phyloP scores from a whole-genome alignment of 2,329 filamentous ascomycete genomes.

The Leptodontidium sp. region DNA sequence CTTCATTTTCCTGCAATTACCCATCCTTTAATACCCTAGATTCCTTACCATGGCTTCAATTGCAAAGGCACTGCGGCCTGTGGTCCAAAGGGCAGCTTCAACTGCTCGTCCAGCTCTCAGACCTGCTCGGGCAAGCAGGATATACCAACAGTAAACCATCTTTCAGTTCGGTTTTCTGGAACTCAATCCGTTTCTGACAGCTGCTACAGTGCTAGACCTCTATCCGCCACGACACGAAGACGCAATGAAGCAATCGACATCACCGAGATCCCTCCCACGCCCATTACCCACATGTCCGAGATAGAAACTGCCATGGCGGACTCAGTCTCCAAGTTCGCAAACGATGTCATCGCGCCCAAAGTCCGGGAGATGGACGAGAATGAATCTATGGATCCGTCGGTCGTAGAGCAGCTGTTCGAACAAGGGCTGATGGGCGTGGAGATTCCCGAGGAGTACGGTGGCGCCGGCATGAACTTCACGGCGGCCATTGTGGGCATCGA shows the following conservation, averaged over 20 bases:
- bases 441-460: constrained; percentile 96
- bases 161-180: constrained; percentile 15
- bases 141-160: constrained; percentile 51
- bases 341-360: constrained; percentile 86
- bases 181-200: constrained; percentile 13
- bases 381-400: constrained; percentile 86
- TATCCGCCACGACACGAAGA: constrained; percentile 67
- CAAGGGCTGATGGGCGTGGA: constrained; percentile 97
- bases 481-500: constrained; percentile 95
- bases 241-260: constrained; percentile 67
- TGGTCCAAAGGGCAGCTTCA: constrained; percentile 50
- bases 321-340: constrained; percentile 88
- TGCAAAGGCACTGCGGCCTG: constrained; percentile 54
- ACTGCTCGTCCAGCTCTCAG: constrained; percentile 51
- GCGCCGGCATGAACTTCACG: constrained; percentile 99
- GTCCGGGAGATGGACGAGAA: constrained; percentile 98
- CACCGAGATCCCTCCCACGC: constrained; percentile 83
- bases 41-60: constrained; percentile 55
- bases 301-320: constrained; percentile 90
- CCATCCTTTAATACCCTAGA: constrained; percentile 9
- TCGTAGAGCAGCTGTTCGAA: constrained; percentile 95
- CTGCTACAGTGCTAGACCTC: constrained; percentile 54
- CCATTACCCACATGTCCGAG: constrained; percentile 92
- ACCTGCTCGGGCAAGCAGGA: constrained; percentile 49
- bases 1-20: not conserved